phyloP scores from a whole-genome alignment of 306 rosid species.

The Myrica gale region DNA sequence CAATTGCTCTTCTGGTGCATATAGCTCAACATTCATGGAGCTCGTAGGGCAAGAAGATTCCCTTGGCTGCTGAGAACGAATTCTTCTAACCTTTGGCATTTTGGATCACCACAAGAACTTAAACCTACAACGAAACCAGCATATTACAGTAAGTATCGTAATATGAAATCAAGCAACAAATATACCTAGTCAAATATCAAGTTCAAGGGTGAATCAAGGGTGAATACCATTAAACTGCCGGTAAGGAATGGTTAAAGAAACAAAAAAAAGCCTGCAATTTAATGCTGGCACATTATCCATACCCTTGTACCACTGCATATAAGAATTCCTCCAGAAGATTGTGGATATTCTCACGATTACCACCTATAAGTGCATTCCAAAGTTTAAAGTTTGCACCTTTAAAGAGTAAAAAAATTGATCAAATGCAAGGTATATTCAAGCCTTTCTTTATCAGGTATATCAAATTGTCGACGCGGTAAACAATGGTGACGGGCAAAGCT shows the following conservation, averaged over 20 bases:
- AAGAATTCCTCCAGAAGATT: no score
- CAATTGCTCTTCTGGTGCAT: constrained; percentile 31
- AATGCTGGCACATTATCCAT: no score
- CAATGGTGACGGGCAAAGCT: not conserved
- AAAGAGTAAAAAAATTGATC: not conserved
- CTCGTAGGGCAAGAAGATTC: constrained; percentile 49
- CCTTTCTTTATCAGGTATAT: not conserved
- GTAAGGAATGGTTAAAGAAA: no score
- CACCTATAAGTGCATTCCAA: no score
- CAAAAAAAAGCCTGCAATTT: no score
- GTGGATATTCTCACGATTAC: no score
- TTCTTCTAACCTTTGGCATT: constrained; percentile 75
- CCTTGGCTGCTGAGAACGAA: constrained; percentile 37
- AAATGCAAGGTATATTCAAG: not conserved
- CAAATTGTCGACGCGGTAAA: not conserved
- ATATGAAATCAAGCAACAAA: not conserved
- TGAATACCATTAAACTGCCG: no score
- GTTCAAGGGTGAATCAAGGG: no score
- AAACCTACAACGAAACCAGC: constrained; percentile 32
- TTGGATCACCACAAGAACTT: constrained; percentile 23
- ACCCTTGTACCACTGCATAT: no score
- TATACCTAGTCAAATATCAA: no score
- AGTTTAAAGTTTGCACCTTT: no score
- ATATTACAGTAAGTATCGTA: constrained; percentile 4
- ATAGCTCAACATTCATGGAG: constrained; percentile 35